A percentile compares a stretch with the other conserved stretches of the same genome.
These are phyloP conservation scores for Aspergillus neoniger DNA, from an alignment of 2,329 filamentous ascomycete species.

Conservation along the genomic window DNA sequence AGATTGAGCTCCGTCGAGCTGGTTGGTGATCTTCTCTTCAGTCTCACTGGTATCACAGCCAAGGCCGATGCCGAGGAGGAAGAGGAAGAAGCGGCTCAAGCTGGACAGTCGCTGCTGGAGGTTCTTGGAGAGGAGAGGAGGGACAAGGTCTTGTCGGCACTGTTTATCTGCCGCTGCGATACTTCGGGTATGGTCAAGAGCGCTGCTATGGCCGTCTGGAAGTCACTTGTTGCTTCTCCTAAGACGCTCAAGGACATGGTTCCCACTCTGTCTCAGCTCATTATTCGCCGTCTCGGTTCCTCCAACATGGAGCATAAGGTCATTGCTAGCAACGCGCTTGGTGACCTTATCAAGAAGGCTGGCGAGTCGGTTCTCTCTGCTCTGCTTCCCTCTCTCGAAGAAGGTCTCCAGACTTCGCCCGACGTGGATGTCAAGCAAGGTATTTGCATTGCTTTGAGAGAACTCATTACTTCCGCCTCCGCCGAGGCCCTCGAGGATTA, in stretches of 20 bases:
- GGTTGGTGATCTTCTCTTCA: conserved; percentile 95
- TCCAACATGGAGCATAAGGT: conserved; percentile 98
- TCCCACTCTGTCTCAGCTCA: conserved; percentile 88
- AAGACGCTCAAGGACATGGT: conserved; percentile 92
- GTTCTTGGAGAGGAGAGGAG: conserved; percentile 93
- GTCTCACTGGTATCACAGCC: conserved; percentile 88
- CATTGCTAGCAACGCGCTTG: conserved; percentile 94
- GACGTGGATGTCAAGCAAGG: conserved; percentile 94
- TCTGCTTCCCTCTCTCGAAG: conserved; percentile 86
- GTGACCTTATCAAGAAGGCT: conserved; percentile 94
- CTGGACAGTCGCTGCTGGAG: conserved; percentile 89
- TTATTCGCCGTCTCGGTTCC: conserved; percentile 90
- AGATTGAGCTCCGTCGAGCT: conserved; percentile 97
- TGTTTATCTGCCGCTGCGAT: conserved; percentile 97
- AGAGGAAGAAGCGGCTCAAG: conserved; percentile 74
- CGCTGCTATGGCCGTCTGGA: conserved; percentile 92
- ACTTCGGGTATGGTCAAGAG: conserved; percentile 88
- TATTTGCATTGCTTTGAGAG: conserved; percentile 93
- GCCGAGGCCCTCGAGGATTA: conserved; percentile 89
- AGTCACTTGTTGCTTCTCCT: conserved; percentile 89
- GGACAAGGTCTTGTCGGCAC: conserved; percentile 93
- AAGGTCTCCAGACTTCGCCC: conserved; percentile 81
- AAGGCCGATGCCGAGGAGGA: conserved; percentile 79
- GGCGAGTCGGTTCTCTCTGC: conserved; percentile 89
- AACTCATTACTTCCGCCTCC: conserved; percentile 86